phyloP scores from a whole-genome alignment of 768 basidiomycete species.

The Russula compacta region DNA sequence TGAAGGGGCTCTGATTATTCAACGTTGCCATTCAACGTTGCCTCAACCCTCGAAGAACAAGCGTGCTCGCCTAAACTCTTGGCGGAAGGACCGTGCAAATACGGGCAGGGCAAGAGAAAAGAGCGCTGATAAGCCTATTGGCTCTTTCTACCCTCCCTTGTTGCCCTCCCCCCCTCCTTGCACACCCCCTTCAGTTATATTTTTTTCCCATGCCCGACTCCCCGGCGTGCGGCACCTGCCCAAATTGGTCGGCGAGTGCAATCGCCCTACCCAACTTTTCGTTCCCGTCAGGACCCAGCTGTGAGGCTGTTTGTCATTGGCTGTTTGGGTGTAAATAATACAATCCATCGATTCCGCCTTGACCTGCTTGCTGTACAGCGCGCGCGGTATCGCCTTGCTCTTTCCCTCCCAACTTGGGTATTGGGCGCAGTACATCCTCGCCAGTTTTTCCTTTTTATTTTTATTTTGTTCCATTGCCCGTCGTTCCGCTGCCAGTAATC shows the following conservation, averaged over 20 bases:
- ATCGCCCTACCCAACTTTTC: neutral
- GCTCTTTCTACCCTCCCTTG: neutral
- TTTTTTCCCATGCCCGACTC: constrained; percentile 8
- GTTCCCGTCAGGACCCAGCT: neutral
- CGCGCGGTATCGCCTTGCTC: too few relatives aligned
- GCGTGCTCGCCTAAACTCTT: neutral
- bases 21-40: neutral
- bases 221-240: constrained; percentile 1
- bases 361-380: too few relatives aligned
- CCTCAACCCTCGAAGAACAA: neutral
- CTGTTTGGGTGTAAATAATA: too few relatives aligned
- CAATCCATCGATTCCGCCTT: too few relatives aligned
- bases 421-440: too few relatives aligned
- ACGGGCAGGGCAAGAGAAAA: neutral
- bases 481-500: too few relatives aligned
- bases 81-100: neutral
- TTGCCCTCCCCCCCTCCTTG: neutral
- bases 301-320: too few relatives aligned
- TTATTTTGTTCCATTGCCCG: too few relatives aligned
- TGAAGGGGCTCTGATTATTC: neutral
- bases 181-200: neutral
- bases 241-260: neutral
- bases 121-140: constrained; percentile 2
- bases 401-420: too few relatives aligned
- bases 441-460: too few relatives aligned